A percentile compares a stretch with the other conserved stretches of the same genome.
phyloP scores from a whole-genome alignment of 495 filamentous ascomycete genomes.

The Talaromyces wortmannii region DNA sequence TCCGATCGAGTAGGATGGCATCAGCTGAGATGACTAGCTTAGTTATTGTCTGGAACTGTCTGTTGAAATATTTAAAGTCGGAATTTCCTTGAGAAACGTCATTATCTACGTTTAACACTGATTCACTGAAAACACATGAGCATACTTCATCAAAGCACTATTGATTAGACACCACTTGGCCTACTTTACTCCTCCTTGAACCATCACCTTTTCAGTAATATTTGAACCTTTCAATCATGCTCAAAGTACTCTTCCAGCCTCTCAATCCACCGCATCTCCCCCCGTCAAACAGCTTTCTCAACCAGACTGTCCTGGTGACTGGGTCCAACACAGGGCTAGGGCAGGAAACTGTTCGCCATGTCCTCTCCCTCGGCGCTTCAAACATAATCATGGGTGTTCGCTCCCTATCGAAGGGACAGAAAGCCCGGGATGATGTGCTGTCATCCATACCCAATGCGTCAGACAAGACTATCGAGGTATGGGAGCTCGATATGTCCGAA shows the following conservation, averaged over 20 bases:
- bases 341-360: slow-evolving; percentile 35
- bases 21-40: no score
- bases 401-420: slow-evolving; percentile 34
- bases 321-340: slow-evolving; percentile 44
- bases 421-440: slow-evolving; percentile 31
- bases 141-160: no score
- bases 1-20: no score
- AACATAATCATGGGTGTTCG: slow-evolving; percentile 37
- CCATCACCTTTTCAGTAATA: no score
- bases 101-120: no score
- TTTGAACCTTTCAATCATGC: background rate
- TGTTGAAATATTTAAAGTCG: no score
- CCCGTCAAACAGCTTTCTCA: slow-evolving; percentile 4
- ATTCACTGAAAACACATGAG: no score
- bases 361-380: slow-evolving; percentile 34
- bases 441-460: slow-evolving; percentile 23
- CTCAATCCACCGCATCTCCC: background rate
- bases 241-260: background rate
- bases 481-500: slow-evolving; percentile 47
- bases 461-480: slow-evolving; percentile 28
- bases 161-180: no score
- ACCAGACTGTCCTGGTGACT: slow-evolving; percentile 23
- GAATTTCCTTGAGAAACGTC: no score
- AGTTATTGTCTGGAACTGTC: no score
- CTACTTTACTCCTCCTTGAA: no score